Base-by-base conservation (phyloP, 768 basidiomycete species). In the Grammothele lineata region DNA sequence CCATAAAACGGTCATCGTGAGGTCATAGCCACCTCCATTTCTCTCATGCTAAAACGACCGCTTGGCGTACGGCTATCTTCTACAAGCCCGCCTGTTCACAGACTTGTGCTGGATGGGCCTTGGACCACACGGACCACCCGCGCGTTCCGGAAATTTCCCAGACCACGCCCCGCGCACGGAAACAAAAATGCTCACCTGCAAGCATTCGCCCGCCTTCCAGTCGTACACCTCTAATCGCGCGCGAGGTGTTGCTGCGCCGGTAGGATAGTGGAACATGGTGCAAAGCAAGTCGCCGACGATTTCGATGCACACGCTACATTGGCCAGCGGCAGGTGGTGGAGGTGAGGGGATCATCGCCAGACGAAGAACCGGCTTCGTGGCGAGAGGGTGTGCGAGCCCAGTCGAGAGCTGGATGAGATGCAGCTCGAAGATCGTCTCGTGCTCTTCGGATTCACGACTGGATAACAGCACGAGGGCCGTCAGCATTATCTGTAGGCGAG, bases 151-250 rank as follows among this genome's bases (percentile, higher is more conserved):
- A n/a, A n/a, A n/a, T n/a, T n/a, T n/a, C n/a, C n/a, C n/a, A n/a
- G n/a, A n/a, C n/a, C n/a, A n/a, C n/a, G 25, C n/a, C 14, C 23
- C 17, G 14, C 24, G 15, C 3, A 26, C 14, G 27, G 27, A 30
- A 30, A 14, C 8, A 30, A 30, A 14, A 30, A 30, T 7, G 42
- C 48, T 6, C n/a, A 53, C 51, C 47, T 53, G 46, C 17, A 53
- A 32, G 11, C 45, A 43, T 27, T 47, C 39, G 0, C 64, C 64
- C 19, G 58, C 57, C 55, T 61, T 59, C 64, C 64, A 66, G n/a
- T 62, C 51, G 27, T 59, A 54, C 0, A 61, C 39, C 23, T 53
- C 42, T 14, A 53, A 57, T 45, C 51, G 44, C 4, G 51, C 41
- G 17, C 46, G 46, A 11, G 51, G 51, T 8, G 14, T 34, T 1